A percentile compares a stretch with the other conserved stretches of the same genome.
phyloP scores from a whole-genome alignment of 345 rosid genomes.

The Limnanthes douglasii region DNA sequence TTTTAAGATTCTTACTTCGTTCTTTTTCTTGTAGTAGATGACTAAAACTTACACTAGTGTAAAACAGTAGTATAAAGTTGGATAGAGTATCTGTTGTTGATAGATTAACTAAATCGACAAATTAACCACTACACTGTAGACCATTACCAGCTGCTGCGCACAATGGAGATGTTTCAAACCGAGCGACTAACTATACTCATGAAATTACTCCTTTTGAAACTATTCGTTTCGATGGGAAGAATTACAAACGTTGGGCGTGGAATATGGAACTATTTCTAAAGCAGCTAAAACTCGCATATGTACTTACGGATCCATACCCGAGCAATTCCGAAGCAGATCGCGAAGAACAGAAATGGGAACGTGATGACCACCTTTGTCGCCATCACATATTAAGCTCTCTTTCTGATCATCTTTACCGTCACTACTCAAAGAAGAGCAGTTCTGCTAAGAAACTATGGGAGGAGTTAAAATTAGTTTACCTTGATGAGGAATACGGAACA shows the following conservation, averaged over 20 bases:
- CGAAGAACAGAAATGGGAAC: slow-evolving; percentile 32
- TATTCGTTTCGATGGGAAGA: slow-evolving; percentile 64
- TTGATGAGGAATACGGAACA: slow-evolving; percentile 38
- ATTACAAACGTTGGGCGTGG: slow-evolving; percentile 42
- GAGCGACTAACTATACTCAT: slow-evolving; percentile 13
- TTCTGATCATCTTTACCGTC: slow-evolving; percentile 47
- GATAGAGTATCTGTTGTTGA: no score
- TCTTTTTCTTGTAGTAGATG: no score
- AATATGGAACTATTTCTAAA: slow-evolving; percentile 50
- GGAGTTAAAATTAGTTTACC: slow-evolving; percentile 52
- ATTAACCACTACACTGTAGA: slow-evolving; percentile 18
- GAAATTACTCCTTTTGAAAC: slow-evolving; percentile 23
- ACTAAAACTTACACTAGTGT: no score
- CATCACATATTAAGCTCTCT: slow-evolving; percentile 47
- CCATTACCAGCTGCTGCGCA: slow-evolving; percentile 7
- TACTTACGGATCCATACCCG: slow-evolving; percentile 49
- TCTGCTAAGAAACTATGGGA: slow-evolving; percentile 81
- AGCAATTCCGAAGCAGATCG: slow-evolving; percentile 16
- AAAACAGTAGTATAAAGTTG: no score
- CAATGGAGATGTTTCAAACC: slow-evolving; percentile 14
- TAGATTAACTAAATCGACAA: slow-evolving; percentile 13
- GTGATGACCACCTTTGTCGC: slow-evolving; percentile 54
- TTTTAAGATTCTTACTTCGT: no score
- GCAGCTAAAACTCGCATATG: slow-evolving; percentile 45
- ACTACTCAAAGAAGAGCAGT: slow-evolving; percentile 29